Conservation (phyloP, 139 green algal species). For the Deuterostichococcus epilithicus region DNA sequence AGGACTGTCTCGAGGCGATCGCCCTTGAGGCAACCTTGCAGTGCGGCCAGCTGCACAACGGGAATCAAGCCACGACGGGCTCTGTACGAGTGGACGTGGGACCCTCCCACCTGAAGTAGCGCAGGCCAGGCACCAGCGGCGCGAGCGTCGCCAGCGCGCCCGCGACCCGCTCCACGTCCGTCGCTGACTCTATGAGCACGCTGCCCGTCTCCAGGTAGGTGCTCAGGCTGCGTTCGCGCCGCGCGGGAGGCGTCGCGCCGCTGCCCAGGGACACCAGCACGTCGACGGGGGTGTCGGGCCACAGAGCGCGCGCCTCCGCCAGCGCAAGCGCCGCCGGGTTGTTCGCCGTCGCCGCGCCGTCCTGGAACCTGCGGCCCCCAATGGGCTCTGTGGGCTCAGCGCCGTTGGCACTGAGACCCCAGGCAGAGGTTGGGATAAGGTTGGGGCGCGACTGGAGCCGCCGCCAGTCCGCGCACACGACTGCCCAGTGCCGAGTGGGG, state of each 20-base stretch:
- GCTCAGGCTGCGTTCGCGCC: conserved; percentile 34
- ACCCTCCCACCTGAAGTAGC: conserved; percentile 64
- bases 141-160: conserved; percentile 60
- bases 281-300: conserved; percentile 75
- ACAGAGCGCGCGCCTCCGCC: conserved; percentile 74
- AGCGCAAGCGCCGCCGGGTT: conserved; percentile 86
- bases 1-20: no score
- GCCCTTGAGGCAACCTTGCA: no score
- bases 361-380: conserved; percentile 79
- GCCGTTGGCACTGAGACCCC: no score
- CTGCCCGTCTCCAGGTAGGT: conserved; percentile 53
- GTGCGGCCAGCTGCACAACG: neutral
- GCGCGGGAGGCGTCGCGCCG: conserved; percentile 44
- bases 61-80: neutral
- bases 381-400: no score
- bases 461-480: no score
- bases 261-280: conserved; percentile 80
- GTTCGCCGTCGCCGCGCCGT: conserved; percentile 89
- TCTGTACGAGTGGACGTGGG: no score
- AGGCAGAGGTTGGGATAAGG: no score
- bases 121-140: conserved; percentile 60
- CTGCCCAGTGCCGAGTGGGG: no score
- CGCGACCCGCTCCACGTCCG: conserved; percentile 57
- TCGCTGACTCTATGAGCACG: conserved; percentile 48
- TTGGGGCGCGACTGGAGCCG: no score